These are phyloP conservation scores for Alternaria gaisen DNA, from an alignment of 2,329 filamentous ascomycete species.

Conservation along the genomic window DNA sequence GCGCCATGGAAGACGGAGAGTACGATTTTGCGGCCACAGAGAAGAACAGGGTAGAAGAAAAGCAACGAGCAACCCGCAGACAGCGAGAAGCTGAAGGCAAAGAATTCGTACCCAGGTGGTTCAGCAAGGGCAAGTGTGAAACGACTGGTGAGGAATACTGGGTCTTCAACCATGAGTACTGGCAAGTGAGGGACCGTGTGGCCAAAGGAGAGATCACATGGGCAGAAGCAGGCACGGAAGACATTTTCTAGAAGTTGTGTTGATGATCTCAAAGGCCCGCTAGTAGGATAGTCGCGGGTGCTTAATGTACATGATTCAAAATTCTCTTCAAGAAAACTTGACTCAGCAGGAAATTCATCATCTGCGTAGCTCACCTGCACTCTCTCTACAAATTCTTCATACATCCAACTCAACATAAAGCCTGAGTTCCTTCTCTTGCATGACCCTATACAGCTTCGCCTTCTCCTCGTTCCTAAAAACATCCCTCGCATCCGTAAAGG, in stretches of 20 bases:
- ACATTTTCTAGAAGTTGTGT: constrained; percentile 68
- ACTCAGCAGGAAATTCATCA: neutral
- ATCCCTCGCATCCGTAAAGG: constrained; percentile 55
- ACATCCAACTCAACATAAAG: constrained; percentile 62
- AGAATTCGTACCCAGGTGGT: constrained; percentile 87
- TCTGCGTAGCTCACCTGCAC: neutral
- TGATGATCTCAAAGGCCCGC: neutral
- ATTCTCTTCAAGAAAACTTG: neutral
- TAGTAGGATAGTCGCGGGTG: neutral
- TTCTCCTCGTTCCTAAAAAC: constrained; percentile 59
- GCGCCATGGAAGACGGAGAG: constrained; percentile 98
- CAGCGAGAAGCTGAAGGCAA: constrained; percentile 79
- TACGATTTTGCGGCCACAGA: constrained; percentile 93
- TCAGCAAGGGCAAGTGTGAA: constrained; percentile 74
- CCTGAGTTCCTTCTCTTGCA: constrained; percentile 69
- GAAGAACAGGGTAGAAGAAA: constrained; percentile 94
- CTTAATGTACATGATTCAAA: neutral
- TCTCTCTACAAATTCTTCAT: neutral
- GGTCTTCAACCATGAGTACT: constrained; percentile 89
- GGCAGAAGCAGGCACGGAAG: constrained; percentile 72
- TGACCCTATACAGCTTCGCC: constrained; percentile 62
- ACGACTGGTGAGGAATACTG: constrained; percentile 90
- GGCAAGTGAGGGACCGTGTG: constrained; percentile 75
- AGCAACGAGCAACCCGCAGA: constrained; percentile 79
- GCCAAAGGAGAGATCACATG: constrained; percentile 69